These are phyloP conservation scores for Vitrella brassicaformis DNA, from an alignment of 73 alveolate genomes.

Conservation along the genomic window DNA sequence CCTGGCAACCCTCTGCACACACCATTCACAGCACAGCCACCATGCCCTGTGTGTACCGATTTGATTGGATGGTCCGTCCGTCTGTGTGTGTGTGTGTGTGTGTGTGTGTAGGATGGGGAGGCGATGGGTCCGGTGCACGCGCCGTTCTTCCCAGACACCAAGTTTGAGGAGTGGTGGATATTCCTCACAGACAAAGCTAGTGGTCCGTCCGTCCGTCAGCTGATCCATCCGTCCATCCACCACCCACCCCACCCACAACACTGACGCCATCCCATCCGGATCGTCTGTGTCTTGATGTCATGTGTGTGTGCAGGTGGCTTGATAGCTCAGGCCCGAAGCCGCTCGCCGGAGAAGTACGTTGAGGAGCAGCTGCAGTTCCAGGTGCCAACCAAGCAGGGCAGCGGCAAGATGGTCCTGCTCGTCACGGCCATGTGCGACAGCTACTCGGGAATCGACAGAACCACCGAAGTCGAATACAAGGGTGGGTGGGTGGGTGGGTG, in stretches of 20 bases:
- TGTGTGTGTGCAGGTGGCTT: neutral
- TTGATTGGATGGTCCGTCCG: neutral
- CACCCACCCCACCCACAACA: neutral
- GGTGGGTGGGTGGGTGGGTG: too few species aligned
- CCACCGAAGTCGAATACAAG: too few species aligned
- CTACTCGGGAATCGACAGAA: constrained; percentile 30
- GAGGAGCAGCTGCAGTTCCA: neutral
- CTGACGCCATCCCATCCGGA: neutral
- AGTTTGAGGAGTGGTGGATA: constrained; percentile 35
- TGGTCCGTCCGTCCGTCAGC: neutral
- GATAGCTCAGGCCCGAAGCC: neutral
- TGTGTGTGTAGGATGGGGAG: constrained; percentile 4
- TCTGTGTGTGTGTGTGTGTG: neutral
- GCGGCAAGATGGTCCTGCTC: constrained; percentile 18
- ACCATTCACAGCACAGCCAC: neutral
- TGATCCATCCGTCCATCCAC: too few species aligned
- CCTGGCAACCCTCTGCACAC: neutral
- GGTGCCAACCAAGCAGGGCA: neutral
- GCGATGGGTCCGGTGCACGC: constrained; percentile 37
- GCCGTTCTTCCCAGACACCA: constrained; percentile 25
- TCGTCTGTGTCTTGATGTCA: neutral
- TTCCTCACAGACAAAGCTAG: neutral
- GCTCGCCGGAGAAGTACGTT: neutral
- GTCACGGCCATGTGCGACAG: constrained; percentile 33
- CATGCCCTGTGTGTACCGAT: neutral